Percentiles rank a stretch among this genome's conserved stretches.
These are phyloP conservation scores for Blastobotrys raffinosifermentans DNA, from an alignment of 1,139 yeast species.

Conservation along the genomic window DNA sequence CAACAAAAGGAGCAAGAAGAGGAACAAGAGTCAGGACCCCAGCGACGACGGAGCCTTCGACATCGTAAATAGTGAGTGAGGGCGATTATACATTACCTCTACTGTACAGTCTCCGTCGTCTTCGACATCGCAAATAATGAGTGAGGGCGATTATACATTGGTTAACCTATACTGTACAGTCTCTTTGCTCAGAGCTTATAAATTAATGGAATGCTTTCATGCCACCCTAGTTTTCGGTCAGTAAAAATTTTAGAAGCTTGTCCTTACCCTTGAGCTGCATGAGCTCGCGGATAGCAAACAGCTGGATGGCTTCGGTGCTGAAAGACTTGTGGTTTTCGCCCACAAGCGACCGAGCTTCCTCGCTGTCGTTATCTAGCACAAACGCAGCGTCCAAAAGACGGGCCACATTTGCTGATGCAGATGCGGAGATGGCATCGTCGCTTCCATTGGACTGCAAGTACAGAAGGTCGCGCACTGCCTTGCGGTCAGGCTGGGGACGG, in stretches of 20 bases:
- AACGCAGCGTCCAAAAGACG: conserved; percentile 40
- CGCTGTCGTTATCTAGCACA: conserved; percentile 7
- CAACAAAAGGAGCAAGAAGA: no score
- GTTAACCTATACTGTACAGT: no score
- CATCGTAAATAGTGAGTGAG: no score
- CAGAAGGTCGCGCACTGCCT: conserved; percentile 34
- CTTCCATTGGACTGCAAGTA: conserved; percentile 26
- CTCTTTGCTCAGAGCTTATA: no score
- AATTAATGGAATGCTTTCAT: no score
- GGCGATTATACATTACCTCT: no score
- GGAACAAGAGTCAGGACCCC: no score
- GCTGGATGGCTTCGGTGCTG: conserved; percentile 33
- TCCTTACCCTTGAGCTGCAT: conserved; percentile 67
- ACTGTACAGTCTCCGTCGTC: no score
- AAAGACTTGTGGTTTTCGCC: conserved; percentile 36
- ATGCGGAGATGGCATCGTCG: conserved; percentile 23
- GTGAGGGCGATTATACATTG: no score
- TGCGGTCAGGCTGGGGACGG: conserved; percentile 25
- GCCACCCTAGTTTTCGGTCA: conserved; percentile 1
- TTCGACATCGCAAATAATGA: no score
- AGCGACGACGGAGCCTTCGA: no score
- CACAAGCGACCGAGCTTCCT: conserved; percentile 15
- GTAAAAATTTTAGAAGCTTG: conserved; percentile 53
- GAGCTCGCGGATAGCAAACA: conserved; percentile 52
- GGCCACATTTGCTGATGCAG: conserved; percentile 25